Percentiles rank a stretch among this genome's conserved stretches.
Evolutionary conservation across 2,329 filamentous ascomycete genomes (phyloP).

Genomic region (Curvularia hawaiiensis): DNA sequence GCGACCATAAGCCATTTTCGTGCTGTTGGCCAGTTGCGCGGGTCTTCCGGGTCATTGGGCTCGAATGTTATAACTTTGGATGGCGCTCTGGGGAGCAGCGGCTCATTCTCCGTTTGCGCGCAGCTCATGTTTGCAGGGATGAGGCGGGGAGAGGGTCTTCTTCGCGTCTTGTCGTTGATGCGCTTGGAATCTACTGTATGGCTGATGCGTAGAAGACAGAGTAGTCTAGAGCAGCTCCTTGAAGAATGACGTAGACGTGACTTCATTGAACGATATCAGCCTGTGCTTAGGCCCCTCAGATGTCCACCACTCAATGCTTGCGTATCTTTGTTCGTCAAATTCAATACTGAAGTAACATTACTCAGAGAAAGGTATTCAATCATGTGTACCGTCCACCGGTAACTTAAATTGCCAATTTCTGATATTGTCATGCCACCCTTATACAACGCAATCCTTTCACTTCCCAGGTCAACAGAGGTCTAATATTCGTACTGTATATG

Average conservation of each 20-base stretch:
- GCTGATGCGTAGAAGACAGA: background rate
- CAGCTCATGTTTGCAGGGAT: constrained; percentile 5
- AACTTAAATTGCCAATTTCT: background rate
- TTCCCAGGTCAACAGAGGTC: background rate
- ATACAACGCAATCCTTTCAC: background rate
- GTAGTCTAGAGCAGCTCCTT: background rate
- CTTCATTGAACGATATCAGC: background rate
- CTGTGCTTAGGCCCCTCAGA: background rate
- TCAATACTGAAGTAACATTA: background rate
- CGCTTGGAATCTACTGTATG: background rate
- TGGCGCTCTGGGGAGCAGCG: constrained; percentile 13
- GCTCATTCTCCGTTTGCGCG: constrained; percentile 9
- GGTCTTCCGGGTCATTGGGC: constrained; percentile 36
- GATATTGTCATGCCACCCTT: background rate
- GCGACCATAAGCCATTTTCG: constrained; percentile 46
- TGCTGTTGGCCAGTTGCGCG: constrained; percentile 41
- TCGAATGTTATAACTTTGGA: constrained; percentile 23
- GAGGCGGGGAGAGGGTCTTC: background rate
- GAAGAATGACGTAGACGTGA: constrained; percentile 1
- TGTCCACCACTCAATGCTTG: background rate
- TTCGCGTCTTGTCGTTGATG: background rate
- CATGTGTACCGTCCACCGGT: background rate
- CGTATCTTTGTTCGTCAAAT: background rate
- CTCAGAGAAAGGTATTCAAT: background rate
- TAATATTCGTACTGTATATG: background rate